Conservation (phyloP, 768 basidiomycete species). For the Multifurca ochricompacta region DNA sequence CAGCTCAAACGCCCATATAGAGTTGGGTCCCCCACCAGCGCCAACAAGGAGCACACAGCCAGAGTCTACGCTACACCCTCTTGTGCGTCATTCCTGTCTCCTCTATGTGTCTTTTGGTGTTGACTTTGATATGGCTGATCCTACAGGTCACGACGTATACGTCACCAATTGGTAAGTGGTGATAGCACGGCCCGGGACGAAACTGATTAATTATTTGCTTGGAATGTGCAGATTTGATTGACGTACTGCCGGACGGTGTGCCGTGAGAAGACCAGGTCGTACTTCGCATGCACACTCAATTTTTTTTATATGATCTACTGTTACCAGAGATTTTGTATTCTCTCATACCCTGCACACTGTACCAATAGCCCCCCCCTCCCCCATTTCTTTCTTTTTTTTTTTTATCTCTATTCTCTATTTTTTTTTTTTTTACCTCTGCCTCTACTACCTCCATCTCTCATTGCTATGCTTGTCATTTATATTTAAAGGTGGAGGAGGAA, state of each 20-base stretch:
- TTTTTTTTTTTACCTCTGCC: neutral
- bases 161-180: slow-evolving; percentile 32
- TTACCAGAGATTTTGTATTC: neutral
- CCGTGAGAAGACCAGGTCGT: neutral
- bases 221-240: slow-evolving; percentile 8
- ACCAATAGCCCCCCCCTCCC: neutral
- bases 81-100: slow-evolving; percentile 23
- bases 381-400: neutral
- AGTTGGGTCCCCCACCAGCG: neutral
- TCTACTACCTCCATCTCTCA: neutral
- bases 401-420: neutral
- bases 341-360: neutral
- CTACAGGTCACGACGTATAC: slow-evolving; percentile 32
- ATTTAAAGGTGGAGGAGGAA: neutral
- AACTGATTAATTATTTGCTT: neutral
- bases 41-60: slow-evolving; percentile 4
- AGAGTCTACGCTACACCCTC: slow-evolving; percentile 25
- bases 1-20: neutral
- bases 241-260: neutral
- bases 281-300: neutral
- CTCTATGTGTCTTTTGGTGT: neutral
- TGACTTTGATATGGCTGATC: neutral
- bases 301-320: neutral
- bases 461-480: neutral
- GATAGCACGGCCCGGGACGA: neutral